These are phyloP conservation scores for Penicillium hordei DNA, from an alignment of 2,329 filamentous ascomycete species.

Conservation along the genomic window DNA sequence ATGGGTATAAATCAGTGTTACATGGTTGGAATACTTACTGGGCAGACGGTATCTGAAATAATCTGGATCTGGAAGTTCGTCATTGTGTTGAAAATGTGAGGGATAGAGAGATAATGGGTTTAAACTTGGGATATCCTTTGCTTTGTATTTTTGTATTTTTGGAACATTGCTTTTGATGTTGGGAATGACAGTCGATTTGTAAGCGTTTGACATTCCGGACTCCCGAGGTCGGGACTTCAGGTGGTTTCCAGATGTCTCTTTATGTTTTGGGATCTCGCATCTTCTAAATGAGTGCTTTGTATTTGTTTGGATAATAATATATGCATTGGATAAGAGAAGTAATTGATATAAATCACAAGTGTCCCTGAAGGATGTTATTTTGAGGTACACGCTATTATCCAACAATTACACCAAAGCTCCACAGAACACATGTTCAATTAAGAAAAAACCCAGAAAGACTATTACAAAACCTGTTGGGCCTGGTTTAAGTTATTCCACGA, in stretches of 20 bases:
- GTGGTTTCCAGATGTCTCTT: too few relatives aligned
- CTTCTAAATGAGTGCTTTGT: background rate
- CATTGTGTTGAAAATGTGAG: slow-evolving; percentile 50
- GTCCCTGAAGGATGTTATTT: background rate
- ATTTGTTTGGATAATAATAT: background rate
- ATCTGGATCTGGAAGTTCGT: slow-evolving; percentile 73
- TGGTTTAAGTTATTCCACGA: slow-evolving; percentile 20
- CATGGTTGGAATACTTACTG: slow-evolving; percentile 40
- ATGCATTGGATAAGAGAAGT: background rate
- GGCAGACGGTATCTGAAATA: slow-evolving; percentile 79
- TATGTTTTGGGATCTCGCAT: background rate
- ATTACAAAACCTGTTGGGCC: slow-evolving; percentile 24
- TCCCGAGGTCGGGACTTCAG: background rate
- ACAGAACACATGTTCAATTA: background rate
- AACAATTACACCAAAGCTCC: background rate
- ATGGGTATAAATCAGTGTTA: background rate
- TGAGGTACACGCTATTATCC: background rate
- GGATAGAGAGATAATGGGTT: background rate
- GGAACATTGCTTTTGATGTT: background rate
- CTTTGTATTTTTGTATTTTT: background rate
- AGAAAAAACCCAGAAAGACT: background rate
- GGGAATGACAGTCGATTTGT: slow-evolving; percentile 4
- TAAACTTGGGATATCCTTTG: background rate
- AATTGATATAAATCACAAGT: background rate
- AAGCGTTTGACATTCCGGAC: background rate